Conservation (phyloP, 306 rosid genomes). For the Acacia acuminata region DNA sequence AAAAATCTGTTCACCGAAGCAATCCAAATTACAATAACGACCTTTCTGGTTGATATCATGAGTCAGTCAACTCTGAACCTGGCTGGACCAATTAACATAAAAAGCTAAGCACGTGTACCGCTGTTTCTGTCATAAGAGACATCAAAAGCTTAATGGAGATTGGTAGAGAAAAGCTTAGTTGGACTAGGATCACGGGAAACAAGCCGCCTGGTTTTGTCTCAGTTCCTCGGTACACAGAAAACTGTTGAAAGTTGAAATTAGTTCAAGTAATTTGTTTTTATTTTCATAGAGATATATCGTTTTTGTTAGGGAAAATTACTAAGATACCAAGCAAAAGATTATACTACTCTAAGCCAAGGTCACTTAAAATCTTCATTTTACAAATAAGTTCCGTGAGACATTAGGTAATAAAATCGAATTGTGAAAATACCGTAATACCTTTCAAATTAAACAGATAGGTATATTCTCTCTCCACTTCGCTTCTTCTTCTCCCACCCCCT, state of each 20-base stretch:
- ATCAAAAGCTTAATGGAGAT: not conserved
- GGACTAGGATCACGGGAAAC: conserved; percentile 15
- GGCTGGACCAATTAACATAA: not conserved
- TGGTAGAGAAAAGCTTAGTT: not conserved
- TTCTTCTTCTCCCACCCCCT: too few relatives aligned
- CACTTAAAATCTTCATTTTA: too few relatives aligned
- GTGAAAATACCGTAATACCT: too few relatives aligned
- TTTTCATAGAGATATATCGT: not conserved
- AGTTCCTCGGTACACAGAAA: not conserved
- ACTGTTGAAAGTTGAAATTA: not conserved
- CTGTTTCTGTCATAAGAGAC: not conserved
- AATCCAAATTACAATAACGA: conserved; percentile 6
- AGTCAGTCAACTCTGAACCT: not conserved
- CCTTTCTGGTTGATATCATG: conserved; percentile 11
- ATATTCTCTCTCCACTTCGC: too few relatives aligned
- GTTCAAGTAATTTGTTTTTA: not conserved
- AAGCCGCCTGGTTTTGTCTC: not conserved
- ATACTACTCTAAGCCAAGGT: too few relatives aligned
- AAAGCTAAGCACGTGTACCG: not conserved
- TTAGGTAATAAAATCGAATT: too few relatives aligned
- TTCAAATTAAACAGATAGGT: too few relatives aligned
- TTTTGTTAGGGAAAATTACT: not conserved
- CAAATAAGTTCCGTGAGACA: too few relatives aligned
- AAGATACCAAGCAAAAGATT: too few relatives aligned
- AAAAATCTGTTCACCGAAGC: not conserved